Conservation (phyloP, 306 rosid species). For the Pterocarpus macrocarpus region DNA sequence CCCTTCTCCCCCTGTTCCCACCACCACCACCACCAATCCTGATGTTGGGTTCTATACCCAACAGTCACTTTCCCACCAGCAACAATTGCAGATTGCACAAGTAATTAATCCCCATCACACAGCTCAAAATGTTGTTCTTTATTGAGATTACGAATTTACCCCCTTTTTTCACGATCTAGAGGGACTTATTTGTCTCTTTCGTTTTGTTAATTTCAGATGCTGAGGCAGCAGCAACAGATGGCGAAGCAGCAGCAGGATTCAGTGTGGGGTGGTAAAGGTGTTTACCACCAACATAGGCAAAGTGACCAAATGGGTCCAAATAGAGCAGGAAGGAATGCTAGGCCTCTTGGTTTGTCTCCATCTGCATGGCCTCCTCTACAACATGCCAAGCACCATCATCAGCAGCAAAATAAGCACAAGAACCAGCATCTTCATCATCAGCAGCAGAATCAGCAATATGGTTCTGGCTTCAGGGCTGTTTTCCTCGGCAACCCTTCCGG, state of each 20-base stretch:
- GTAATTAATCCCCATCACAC: slow-evolving; percentile 42
- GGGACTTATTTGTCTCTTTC: background rate
- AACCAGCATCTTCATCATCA: background rate
- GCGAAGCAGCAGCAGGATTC: slow-evolving; percentile 56
- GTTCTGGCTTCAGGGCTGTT: slow-evolving; percentile 66
- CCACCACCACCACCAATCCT: background rate
- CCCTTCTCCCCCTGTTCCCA: slow-evolving; percentile 43
- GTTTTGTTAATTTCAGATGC: slow-evolving; percentile 57
- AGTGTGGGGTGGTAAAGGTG: slow-evolving; percentile 39
- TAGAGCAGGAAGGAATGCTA: slow-evolving; percentile 48
- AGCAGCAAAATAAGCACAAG: background rate
- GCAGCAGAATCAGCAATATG: slow-evolving; percentile 45
- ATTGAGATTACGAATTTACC: too few species aligned
- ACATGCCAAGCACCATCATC: slow-evolving; percentile 47
- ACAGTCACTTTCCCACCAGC: slow-evolving; percentile 63
- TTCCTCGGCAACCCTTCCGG: slow-evolving; percentile 53
- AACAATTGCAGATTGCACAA: slow-evolving; percentile 63
- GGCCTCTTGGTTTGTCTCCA: slow-evolving; percentile 58
- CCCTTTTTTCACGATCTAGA: background rate
- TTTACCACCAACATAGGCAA: slow-evolving; percentile 50
- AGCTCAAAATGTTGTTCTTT: too few species aligned
- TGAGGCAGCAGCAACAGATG: slow-evolving; percentile 66
- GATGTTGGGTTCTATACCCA: slow-evolving; percentile 51
- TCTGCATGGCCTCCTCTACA: slow-evolving; percentile 84
- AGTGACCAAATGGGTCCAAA: slow-evolving; percentile 34